Conservation (phyloP, 768 basidiomycete genomes). For the Pleurotus sapidus region DNA sequence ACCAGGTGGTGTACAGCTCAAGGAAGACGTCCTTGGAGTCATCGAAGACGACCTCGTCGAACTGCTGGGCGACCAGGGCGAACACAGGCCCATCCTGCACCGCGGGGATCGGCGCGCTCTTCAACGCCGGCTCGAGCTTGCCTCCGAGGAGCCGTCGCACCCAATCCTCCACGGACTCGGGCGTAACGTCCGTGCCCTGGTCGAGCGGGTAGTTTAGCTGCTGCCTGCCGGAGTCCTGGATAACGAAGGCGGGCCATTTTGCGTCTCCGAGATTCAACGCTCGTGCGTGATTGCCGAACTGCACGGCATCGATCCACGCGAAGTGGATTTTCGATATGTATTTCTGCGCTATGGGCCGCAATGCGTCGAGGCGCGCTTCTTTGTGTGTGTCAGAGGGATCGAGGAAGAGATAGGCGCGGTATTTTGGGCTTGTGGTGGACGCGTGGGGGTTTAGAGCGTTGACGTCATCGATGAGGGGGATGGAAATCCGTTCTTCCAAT, state of each 20-base stretch:
- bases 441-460: slow-evolving; percentile 82
- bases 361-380: slow-evolving; percentile 59
- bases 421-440: no score
- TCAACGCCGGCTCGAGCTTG: slow-evolving; percentile 74
- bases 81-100: slow-evolving; percentile 80
- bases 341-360: slow-evolving; percentile 77
- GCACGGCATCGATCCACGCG: slow-evolving; percentile 89
- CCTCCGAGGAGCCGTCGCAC: slow-evolving; percentile 62
- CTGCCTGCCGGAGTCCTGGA: no score
- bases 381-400: slow-evolving; percentile 63
- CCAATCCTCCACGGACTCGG: slow-evolving; percentile 55
- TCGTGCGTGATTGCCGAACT: slow-evolving; percentile 61
- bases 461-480: slow-evolving; percentile 91
- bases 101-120: slow-evolving; percentile 85
- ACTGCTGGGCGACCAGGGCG: slow-evolving; percentile 83
- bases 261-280: slow-evolving; percentile 71
- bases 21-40: slow-evolving; percentile 92
- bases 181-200: slow-evolving; percentile 61
- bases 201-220: no score
- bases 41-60: slow-evolving; percentile 83
- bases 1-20: slow-evolving; percentile 98
- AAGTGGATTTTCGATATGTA: slow-evolving; percentile 91
- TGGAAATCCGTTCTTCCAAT: slow-evolving; percentile 75
- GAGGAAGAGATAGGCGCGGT: slow-evolving; percentile 91
- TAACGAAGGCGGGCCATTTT: no score